These are phyloP conservation scores for Platanus orientalis DNA, from an alignment of 164 flowering plant genomes.

Conservation along the genomic window DNA sequence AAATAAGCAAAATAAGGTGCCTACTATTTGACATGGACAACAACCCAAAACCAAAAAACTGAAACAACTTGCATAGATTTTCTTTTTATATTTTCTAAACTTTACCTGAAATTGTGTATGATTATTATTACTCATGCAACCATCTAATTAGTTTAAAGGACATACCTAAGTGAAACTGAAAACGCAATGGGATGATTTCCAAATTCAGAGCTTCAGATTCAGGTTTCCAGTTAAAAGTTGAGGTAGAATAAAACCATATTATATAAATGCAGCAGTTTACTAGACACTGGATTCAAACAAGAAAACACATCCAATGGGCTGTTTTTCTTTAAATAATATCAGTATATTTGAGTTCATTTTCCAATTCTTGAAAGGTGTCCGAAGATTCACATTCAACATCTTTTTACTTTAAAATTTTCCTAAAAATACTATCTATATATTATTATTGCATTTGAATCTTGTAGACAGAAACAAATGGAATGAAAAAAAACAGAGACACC, in stretches of 20 bases:
- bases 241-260: too few relatives aligned
- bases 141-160: background rate
- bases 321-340: too few relatives aligned
- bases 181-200: background rate
- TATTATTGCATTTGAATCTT: background rate
- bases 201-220: background rate
- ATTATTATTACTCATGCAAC: background rate
- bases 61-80: background rate
- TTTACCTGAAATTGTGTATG: background rate
- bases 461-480: background rate
- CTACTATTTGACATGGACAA: background rate
- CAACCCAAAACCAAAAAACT: background rate
- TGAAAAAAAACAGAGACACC: too few relatives aligned
- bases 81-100: background rate
- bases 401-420: too few relatives aligned
- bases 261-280: too few relatives aligned
- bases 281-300: too few relatives aligned
- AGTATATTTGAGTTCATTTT: too few relatives aligned
- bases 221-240: too few relatives aligned
- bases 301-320: too few relatives aligned
- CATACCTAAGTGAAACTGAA: background rate
- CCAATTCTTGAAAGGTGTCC: too few relatives aligned
- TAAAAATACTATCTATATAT: too few relatives aligned
- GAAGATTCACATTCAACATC: too few relatives aligned
- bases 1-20: background rate